Percentiles rank a stretch among this genome's conserved stretches.
phyloP scores from a whole-genome alignment of 2,329 filamentous ascomycete genomes.

The Colletotrichum endophyticum region DNA sequence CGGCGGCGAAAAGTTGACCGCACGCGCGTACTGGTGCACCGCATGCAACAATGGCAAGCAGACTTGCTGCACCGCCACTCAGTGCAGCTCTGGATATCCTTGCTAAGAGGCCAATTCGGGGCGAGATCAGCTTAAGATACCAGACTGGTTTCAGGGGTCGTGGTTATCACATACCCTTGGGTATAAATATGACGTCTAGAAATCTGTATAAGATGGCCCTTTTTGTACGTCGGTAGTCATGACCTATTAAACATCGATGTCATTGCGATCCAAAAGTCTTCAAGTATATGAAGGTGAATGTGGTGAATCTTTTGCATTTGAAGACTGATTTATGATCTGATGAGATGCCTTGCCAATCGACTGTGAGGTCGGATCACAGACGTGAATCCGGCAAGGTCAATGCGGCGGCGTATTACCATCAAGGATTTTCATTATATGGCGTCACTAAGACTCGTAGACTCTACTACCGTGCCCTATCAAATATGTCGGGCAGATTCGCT shows the following conservation, averaged over 20 bases:
- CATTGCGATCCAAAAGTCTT: neutral
- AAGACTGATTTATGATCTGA: neutral
- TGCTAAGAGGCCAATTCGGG: neutral
- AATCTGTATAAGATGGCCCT: neutral
- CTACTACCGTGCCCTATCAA: neutral
- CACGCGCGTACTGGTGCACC: neutral
- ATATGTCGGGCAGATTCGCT: neutral
- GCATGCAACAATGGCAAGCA: neutral
- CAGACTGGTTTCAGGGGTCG: neutral
- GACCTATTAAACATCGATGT: fast-evolving
- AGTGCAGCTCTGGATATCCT: neutral
- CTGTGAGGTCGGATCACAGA: neutral
- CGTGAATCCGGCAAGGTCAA: fast-evolving
- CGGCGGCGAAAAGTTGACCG: neutral
- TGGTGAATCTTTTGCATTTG: neutral
- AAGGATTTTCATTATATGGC: fast-evolving
- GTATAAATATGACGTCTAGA: neutral
- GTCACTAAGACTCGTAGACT: neutral
- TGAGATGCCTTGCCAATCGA: neutral
- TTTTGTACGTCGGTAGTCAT: neutral
- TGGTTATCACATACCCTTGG: neutral
- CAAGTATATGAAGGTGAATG: fast-evolving
- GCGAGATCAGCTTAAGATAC: neutral
- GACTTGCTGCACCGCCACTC: neutral
- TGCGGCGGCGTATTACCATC: neutral